A percentile compares a stretch with the other conserved stretches of the same genome.
phyloP scores from a whole-genome alignment of 352 stramenopile species.

The Phytophthora cryptogea region DNA sequence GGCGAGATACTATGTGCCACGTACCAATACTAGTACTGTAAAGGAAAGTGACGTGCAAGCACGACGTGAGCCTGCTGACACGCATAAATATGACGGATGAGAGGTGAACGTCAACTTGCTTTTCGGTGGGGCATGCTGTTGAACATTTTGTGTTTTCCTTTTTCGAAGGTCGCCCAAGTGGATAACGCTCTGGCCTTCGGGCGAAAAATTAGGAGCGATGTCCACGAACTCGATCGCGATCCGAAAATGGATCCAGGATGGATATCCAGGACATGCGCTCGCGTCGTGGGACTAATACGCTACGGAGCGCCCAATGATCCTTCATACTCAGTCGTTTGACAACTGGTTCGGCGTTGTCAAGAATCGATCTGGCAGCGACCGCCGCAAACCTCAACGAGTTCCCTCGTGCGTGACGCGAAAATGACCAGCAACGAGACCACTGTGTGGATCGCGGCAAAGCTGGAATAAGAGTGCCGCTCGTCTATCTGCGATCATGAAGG shows the following conservation, averaged over 20 bases:
- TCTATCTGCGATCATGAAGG: slow-evolving; percentile 3
- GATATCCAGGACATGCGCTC: background rate
- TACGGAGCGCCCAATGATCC: background rate
- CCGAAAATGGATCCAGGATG: too few relatives aligned
- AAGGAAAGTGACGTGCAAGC: slow-evolving; percentile 13
- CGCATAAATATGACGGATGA: slow-evolving; percentile 10
- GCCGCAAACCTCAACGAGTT: background rate
- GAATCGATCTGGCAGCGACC: background rate
- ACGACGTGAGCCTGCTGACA: slow-evolving; percentile 19
- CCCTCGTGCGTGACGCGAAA: background rate
- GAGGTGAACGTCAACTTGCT: slow-evolving; percentile 2
- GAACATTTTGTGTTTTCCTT: too few relatives aligned
- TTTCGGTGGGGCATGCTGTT: slow-evolving; percentile 1
- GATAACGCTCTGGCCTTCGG: too few relatives aligned
- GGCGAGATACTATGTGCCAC: background rate
- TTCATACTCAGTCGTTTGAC: background rate
- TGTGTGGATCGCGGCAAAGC: background rate
- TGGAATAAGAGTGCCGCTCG: background rate
- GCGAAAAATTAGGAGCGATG: too few relatives aligned
- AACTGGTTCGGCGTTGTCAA: background rate
- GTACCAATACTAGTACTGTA: background rate
- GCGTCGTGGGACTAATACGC: too few relatives aligned
- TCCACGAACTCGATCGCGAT: too few relatives aligned
- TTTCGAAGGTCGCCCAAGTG: too few relatives aligned
- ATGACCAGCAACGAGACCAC: background rate